phyloP scores from a whole-genome alignment of 139 green algal genomes.

The Coelastrella sp. region DNA sequence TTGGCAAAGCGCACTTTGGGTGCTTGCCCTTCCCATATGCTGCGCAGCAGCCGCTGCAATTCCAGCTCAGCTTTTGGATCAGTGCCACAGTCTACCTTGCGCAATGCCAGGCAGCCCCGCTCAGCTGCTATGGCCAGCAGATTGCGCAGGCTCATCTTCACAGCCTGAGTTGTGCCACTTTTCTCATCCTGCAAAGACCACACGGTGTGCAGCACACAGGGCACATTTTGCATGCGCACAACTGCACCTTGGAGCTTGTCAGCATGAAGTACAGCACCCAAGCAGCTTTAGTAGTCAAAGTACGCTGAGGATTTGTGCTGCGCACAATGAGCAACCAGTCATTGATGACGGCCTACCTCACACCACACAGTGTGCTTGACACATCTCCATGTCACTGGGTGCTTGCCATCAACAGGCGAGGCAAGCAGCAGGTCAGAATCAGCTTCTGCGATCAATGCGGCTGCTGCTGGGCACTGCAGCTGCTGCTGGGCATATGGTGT shows the following conservation, averaged over 20 bases:
- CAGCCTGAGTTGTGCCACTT: not conserved
- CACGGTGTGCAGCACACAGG: not conserved
- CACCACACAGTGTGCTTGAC: conserved; percentile 20
- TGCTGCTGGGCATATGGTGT: not conserved
- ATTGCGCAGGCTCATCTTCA: not conserved
- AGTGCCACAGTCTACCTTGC: not conserved
- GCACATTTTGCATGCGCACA: not conserved
- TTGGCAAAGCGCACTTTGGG: not conserved
- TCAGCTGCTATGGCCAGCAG: conserved; percentile 11
- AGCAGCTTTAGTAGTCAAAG: not conserved
- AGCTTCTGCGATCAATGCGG: too few species aligned
- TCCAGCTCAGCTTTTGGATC: not conserved
- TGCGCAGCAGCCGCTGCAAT: not conserved
- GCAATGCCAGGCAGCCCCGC: conserved; percentile 14
- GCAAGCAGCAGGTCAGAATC: not conserved
- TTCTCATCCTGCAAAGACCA: conserved; percentile 17
- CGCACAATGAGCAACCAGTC: too few species aligned
- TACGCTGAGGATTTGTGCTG: not conserved
- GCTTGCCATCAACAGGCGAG: conserved; percentile 9
- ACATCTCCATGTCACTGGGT: conserved; percentile 27
- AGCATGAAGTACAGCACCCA: too few species aligned
- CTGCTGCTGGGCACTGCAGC: not conserved
- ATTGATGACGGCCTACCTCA: not conserved
- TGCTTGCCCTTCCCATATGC: not conserved
- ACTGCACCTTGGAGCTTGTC: not conserved